A percentile compares a stretch with the other conserved stretches of the same genome.
phyloP scores from a whole-genome alignment of 768 basidiomycete species.

The Lepiota subincarnata region DNA sequence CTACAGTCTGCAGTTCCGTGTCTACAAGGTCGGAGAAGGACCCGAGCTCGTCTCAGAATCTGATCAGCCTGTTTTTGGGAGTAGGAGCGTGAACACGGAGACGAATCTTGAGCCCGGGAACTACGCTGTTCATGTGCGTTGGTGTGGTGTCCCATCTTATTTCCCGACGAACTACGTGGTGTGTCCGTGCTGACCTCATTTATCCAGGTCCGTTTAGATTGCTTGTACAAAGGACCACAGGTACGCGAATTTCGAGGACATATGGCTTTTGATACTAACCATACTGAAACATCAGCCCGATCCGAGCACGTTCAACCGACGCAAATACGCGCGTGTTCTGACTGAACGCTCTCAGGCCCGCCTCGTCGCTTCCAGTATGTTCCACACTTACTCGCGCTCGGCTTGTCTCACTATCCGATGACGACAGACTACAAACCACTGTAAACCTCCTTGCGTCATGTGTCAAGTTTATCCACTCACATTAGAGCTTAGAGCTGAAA shows the following conservation, averaged over 20 bases:
- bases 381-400: not conserved
- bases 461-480: not conserved
- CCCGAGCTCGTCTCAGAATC: conserved; percentile 21
- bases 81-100: conserved; percentile 32
- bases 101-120: conserved; percentile 33
- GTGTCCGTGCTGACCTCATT: not conserved
- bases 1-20: conserved; percentile 41
- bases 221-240: not conserved
- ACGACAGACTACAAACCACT: conserved; percentile 20
- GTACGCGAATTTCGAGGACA: not conserved
- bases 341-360: conserved; percentile 25
- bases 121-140: conserved; percentile 35
- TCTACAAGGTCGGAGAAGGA: conserved; percentile 36
- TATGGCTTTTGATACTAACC: too few species aligned
- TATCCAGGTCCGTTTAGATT: not conserved
- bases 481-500: not conserved
- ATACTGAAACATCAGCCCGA: not conserved
- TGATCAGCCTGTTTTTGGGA: conserved; percentile 20
- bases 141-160: not conserved
- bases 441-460: conserved; percentile 6
- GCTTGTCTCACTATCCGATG: not conserved
- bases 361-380: conserved; percentile 27
- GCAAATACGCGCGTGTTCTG: conserved; percentile 24
- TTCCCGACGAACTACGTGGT: too few species aligned
- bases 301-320: conserved; percentile 16